A percentile compares a stretch with the other conserved stretches of the same genome.
Conservation (phyloP, 345 rosid species). For the Populus tremula region DNA sequence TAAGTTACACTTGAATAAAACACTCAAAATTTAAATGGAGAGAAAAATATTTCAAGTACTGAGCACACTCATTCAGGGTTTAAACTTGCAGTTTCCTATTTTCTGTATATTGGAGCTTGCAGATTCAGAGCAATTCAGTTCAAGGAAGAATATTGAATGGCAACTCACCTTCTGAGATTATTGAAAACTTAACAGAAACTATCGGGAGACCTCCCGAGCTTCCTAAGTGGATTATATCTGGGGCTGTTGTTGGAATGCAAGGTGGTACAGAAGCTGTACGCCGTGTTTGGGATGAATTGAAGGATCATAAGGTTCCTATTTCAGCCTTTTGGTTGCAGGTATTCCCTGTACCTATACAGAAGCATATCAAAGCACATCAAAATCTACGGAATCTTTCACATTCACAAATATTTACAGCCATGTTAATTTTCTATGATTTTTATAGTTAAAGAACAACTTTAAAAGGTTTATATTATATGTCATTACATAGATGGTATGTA, state of each 20-base stretch:
- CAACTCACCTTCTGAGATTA: conserved; percentile 56
- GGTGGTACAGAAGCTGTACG: conserved; percentile 71
- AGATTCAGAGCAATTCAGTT: conserved; percentile 54
- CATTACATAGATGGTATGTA: neutral
- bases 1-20: neutral
- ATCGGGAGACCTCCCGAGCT: conserved; percentile 73
- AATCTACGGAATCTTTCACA: neutral
- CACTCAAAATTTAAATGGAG: neutral
- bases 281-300: conserved; percentile 44
- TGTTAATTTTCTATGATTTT: neutral
- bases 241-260: conserved; percentile 80
- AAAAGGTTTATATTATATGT: neutral
- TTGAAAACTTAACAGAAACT: conserved; percentile 50
- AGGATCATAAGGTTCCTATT: conserved; percentile 46
- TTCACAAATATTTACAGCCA: neutral
- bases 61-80: conserved; percentile 13
- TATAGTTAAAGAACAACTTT: neutral
- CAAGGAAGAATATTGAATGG: conserved; percentile 61
- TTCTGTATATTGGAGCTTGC: conserved; percentile 41
- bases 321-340: conserved; percentile 87
- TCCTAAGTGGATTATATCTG: conserved; percentile 73
- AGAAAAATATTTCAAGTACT: neutral
- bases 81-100: conserved; percentile 33
- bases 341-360: conserved; percentile 7
- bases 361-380: neutral